Conservation (phyloP, 1,139 yeast genomes). For the Debaryomyces psychrophilus region DNA sequence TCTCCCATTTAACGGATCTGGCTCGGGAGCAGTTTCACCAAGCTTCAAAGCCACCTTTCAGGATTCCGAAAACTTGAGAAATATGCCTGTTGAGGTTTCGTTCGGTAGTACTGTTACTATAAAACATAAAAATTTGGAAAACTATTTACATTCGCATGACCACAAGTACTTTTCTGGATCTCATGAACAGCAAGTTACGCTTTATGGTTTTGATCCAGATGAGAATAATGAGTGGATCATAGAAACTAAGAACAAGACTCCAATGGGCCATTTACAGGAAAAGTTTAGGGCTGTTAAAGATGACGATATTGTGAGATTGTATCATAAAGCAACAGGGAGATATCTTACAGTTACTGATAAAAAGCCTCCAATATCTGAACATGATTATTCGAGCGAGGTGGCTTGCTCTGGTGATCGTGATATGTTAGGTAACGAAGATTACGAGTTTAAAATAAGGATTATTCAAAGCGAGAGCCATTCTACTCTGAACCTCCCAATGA, state of each 20-base stretch:
- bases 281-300: slow-evolving; percentile 45
- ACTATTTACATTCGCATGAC: slow-evolving; percentile 71
- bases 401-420: slow-evolving; percentile 60
- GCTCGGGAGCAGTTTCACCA: slow-evolving; percentile 55
- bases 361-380: slow-evolving; percentile 78
- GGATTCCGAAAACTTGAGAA: slow-evolving; percentile 39
- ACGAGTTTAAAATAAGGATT: slow-evolving; percentile 54
- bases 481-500: slow-evolving; percentile 35
- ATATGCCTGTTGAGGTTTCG: slow-evolving; percentile 53
- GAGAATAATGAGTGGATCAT: slow-evolving; percentile 68
- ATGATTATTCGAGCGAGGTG: slow-evolving; percentile 78
- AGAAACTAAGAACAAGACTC: slow-evolving; percentile 45
- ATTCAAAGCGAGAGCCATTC: slow-evolving; percentile 31
- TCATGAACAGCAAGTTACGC: slow-evolving; percentile 68
- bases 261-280: slow-evolving; percentile 33
- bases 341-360: slow-evolving; percentile 60
- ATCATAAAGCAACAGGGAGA: slow-evolving; percentile 63
- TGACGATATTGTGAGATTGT: slow-evolving; percentile 57
- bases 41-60: slow-evolving; percentile 57
- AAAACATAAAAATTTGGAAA: slow-evolving; percentile 63
- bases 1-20: slow-evolving; percentile 53
- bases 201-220: slow-evolving; percentile 55
- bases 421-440: slow-evolving; percentile 51
- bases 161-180: slow-evolving; percentile 57
- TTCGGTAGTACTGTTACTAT: slow-evolving; percentile 70